Evolutionary conservation across 495 filamentous ascomycete genomes (phyloP).

Genomic region (Peziza echinospora): DNA sequence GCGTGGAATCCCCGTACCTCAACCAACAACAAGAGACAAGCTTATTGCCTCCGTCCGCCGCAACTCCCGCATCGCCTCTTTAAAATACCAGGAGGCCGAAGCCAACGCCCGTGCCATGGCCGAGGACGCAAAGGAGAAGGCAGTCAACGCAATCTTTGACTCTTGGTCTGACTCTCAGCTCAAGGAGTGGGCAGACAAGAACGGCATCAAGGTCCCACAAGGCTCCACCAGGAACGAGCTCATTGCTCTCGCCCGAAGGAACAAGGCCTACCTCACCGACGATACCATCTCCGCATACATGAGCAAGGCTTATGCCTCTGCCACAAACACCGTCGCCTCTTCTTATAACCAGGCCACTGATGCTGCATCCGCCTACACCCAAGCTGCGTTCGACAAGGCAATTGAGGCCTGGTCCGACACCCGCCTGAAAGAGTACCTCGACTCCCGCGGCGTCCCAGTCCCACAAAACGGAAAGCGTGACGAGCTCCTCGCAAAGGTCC

Average conservation of each 20-base stretch:
- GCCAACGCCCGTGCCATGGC: constrained; percentile 44
- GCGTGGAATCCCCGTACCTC: constrained; percentile 68
- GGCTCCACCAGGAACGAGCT: constrained; percentile 80
- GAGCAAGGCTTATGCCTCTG: constrained; percentile 26
- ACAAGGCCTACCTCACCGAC: constrained; percentile 51
- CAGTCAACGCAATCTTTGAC: constrained; percentile 68
- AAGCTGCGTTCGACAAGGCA: constrained; percentile 44
- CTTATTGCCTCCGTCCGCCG: constrained; percentile 76
- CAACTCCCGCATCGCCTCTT: constrained; percentile 59
- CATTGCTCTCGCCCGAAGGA: constrained; percentile 71
- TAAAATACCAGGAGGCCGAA: constrained; percentile 36
- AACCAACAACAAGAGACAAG: constrained; percentile 67
- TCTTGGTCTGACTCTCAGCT: constrained; percentile 67
- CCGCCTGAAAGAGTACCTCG: constrained; percentile 56
- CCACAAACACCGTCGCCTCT: constrained; percentile 49
- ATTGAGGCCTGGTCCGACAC: constrained; percentile 42
- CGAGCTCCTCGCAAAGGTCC: constrained; percentile 55
- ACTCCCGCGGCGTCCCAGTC: constrained; percentile 45
- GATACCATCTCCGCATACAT: constrained; percentile 31
- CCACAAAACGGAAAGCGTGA: constrained; percentile 57
- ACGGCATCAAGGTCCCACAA: constrained; percentile 64
- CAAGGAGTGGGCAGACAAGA: constrained; percentile 59
- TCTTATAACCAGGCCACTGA: constrained; percentile 57
- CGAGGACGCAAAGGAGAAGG: constrained; percentile 40
- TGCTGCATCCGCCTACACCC: constrained; percentile 36